Percentiles rank a stretch among this genome's conserved stretches.
These are phyloP conservation scores for Endocarpon pusillum DNA, from an alignment of 495 filamentous ascomycete species.

Conservation along the genomic window DNA sequence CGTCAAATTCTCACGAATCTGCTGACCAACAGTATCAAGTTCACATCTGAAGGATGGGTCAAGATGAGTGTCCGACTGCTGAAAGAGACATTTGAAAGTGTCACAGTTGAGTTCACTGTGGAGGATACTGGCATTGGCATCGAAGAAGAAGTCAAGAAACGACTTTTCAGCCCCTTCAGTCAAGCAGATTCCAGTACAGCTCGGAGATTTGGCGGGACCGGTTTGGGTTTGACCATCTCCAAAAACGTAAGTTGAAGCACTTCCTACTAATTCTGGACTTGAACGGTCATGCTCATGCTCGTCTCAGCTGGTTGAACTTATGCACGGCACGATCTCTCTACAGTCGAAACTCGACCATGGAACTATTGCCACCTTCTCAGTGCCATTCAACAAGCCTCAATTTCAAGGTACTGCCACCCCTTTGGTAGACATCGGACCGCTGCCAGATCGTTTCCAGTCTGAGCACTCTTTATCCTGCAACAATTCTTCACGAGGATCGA, in stretches of 20 bases:
- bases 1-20: constrained; percentile 76
- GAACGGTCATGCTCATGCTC: no score
- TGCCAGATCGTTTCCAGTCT: constrained; percentile 43
- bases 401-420: constrained; percentile 19
- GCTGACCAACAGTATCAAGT: constrained; percentile 80
- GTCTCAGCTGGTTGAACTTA: constrained; percentile 49
- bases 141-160: constrained; percentile 50
- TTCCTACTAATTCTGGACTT: not conserved
- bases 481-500: constrained; percentile 19
- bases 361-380: constrained; percentile 50
- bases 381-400: constrained; percentile 44
- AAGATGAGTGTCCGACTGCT: constrained; percentile 19
- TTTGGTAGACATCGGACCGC: constrained; percentile 30
- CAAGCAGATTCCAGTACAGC: constrained; percentile 69
- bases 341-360: constrained; percentile 35
- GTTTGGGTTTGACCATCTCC: constrained; percentile 64
- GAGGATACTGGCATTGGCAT: constrained; percentile 78
- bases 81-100: constrained; percentile 18
- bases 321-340: constrained; percentile 58
- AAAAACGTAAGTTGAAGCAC: constrained; percentile 38
- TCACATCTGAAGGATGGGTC: constrained; percentile 58
- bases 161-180: constrained; percentile 71
- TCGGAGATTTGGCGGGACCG: constrained; percentile 64
- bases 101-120: constrained; percentile 40
- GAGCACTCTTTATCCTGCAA: constrained; percentile 44